Evolutionary conservation across 345 rosid species (phyloP).

Genomic region (Angophora floribunda): DNA sequence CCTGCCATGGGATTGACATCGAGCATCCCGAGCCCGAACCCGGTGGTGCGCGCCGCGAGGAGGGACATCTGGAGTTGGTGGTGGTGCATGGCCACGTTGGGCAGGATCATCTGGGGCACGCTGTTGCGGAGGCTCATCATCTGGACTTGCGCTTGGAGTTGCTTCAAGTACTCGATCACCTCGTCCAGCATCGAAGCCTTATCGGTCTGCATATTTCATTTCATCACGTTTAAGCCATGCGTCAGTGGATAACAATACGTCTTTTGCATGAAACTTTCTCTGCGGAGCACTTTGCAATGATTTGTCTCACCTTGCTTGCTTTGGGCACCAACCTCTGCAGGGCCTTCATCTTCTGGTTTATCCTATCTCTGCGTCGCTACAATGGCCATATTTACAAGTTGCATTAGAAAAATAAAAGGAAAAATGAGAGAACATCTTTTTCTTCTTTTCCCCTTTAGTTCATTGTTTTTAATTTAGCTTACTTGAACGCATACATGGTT

Average conservation of each 20-base stretch:
- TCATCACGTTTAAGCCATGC: background rate
- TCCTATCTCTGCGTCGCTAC: constrained; percentile 79
- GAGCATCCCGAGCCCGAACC: constrained; percentile 16
- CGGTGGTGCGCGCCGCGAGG: constrained; percentile 32
- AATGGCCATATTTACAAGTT: background rate
- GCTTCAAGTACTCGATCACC: constrained; percentile 87
- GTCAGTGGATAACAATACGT: background rate
- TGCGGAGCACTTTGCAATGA: background rate
- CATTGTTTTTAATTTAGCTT: background rate
- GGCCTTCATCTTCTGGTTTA: constrained; percentile 65
- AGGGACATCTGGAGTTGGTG: constrained; percentile 55
- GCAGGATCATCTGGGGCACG: constrained; percentile 34
- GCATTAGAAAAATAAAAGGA: background rate
- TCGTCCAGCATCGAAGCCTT: constrained; percentile 96
- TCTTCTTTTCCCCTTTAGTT: background rate
- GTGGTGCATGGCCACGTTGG: constrained; percentile 4
- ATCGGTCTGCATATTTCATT: constrained; percentile 54
- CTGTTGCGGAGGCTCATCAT: constrained; percentile 55
- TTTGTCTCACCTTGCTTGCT: constrained; percentile 59
- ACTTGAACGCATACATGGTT: background rate
- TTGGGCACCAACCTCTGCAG: constrained; percentile 72
- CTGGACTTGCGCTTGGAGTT: constrained; percentile 75
- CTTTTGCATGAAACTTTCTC: background rate
- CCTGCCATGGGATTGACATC: constrained; percentile 7
- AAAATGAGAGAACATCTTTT: background rate